These are phyloP conservation scores for Taiozyma onychis DNA, from an alignment of 1,139 yeast species.

Conservation along the genomic window DNA sequence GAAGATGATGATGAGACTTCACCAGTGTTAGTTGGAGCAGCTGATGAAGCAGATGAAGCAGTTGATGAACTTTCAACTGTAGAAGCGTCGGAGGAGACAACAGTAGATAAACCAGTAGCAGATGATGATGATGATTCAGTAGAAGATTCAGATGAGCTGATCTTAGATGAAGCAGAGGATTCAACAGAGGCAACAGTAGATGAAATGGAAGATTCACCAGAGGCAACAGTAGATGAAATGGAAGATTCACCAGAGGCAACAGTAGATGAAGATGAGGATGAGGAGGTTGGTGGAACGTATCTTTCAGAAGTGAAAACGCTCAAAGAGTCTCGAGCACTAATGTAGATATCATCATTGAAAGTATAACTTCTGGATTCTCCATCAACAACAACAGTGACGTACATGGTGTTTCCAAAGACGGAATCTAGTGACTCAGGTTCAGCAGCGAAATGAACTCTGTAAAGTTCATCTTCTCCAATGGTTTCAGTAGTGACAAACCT, in stretches of 20 bases:
- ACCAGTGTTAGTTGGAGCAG: background rate
- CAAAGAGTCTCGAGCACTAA: background rate
- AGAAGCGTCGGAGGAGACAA: background rate
- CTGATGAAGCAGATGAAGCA: background rate
- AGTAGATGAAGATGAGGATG: too few species aligned
- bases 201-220: background rate
- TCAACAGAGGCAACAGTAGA: background rate
- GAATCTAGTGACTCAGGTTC: background rate
- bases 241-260: background rate
- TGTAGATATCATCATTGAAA: background rate
- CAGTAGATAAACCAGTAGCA: background rate
- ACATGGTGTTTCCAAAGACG: background rate
- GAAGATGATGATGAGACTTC: background rate
- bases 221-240: background rate
- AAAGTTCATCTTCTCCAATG: background rate
- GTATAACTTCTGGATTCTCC: background rate
- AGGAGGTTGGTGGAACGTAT: background rate
- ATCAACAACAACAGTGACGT: background rate
- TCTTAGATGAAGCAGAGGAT: too few species aligned
- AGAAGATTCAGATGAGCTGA: background rate
- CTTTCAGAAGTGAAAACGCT: background rate
- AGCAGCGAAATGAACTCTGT: background rate
- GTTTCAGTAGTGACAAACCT: background rate
- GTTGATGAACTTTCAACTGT: background rate
- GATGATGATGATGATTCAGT: background rate